Base-by-base conservation (phyloP, 441 rosid genomes). In the Pelargonium australe region DNA sequence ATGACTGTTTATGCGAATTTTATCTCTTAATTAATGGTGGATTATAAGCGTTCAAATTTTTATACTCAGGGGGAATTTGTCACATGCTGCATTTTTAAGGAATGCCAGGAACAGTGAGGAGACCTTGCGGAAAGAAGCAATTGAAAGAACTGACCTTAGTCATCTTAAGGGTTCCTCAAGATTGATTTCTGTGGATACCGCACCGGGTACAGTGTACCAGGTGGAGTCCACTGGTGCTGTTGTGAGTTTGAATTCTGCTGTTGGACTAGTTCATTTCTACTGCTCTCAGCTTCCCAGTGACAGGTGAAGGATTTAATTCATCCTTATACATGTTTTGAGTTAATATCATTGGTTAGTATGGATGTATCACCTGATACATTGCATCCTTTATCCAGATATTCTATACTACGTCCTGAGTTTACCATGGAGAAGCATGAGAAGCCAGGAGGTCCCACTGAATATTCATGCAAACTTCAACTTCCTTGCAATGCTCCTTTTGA, bases 401-500 rank as follows among this genome's bases (percentile, higher is more conserved):
- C 98, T 64, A 88, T 95, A 70, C 98, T 95, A 72, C 97, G 89
- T 70, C 99, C 99, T 31, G 97, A 90, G 80, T 95, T 95, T 80
- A 84, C 87, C 53, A 89, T 95, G 97, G 91, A 84, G 79, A 87
- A 66, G 76, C 97, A 90, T 71, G 97, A 95, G 83, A 92, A 85
- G 83, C 95, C 91, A 16, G 97, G 95, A 41, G 88, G 99, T 68
- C 89, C 90, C 70, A 80, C 87, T 1, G 97, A 95, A 77, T 95
- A 90, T 80, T 95, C 99, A 40, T 95, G 99, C 87, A 87, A 82
- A 86, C 96, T 92, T 79, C 99, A 90, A 79, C 97, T 95, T 63
- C 99, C 99, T 40, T 95, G 97, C 71, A 95, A 95, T 78, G 99
- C 97, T 57, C 95, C 98, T 53, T 95, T 95, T 83, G 98, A 95